Conservation (phyloP, 108 stramenopile species). For the Fistulifera pelliculosa region DNA sequence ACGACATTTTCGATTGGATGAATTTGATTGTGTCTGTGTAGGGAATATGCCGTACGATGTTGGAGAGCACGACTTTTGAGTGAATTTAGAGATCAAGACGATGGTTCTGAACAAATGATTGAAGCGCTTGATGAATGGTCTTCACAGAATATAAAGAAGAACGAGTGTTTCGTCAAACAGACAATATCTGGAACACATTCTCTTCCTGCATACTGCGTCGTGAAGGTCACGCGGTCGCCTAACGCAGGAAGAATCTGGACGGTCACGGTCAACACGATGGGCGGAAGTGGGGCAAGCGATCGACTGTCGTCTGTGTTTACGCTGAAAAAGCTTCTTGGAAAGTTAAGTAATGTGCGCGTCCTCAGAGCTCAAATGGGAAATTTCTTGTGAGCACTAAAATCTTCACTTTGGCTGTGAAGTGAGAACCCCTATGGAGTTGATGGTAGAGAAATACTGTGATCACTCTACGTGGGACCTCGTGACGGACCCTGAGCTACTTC, state of each 20-base stretch:
- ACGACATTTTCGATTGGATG: slow-evolving; percentile 56
- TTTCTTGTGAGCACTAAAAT: slow-evolving; percentile 29
- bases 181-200: slow-evolving; percentile 17
- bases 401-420: neutral
- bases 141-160: slow-evolving; percentile 34
- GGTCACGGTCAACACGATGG: slow-evolving; percentile 49
- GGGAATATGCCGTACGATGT: slow-evolving; percentile 24
- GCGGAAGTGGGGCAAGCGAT: slow-evolving; percentile 34
- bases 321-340: slow-evolving; percentile 23
- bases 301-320: slow-evolving; percentile 29
- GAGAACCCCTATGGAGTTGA: too few relatives aligned
- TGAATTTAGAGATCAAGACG: slow-evolving; percentile 39
- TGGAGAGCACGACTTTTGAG: slow-evolving; percentile 38
- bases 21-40: slow-evolving; percentile 57
- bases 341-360: slow-evolving; percentile 33
- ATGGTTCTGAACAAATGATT: slow-evolving; percentile 49
- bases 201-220: slow-evolving; percentile 47
- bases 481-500: slow-evolving; percentile 57
- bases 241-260: slow-evolving; percentile 32
- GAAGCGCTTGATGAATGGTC: slow-evolving; percentile 48
- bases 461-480: slow-evolving; percentile 62
- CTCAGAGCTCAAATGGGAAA: slow-evolving; percentile 43
- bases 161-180: slow-evolving; percentile 30
- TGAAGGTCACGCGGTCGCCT: slow-evolving; percentile 27
- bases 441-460: slow-evolving; percentile 37